Evolutionary conservation across 2,329 filamentous ascomycete species (phyloP).

Genomic region (Pseudocercospora cruenta): DNA sequence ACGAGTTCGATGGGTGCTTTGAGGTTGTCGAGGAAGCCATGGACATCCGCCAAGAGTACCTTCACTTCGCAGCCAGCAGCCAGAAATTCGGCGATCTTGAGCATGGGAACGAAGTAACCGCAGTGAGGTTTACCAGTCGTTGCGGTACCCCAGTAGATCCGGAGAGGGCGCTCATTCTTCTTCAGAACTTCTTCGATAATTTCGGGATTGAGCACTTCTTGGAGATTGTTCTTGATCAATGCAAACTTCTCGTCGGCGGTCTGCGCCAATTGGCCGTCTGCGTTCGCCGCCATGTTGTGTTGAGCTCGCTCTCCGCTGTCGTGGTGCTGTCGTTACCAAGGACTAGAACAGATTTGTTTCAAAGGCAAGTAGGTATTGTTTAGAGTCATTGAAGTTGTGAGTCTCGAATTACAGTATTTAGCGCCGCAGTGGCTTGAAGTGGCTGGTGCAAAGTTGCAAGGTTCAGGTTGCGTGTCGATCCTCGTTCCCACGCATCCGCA

Average conservation of each 20-base stretch:
- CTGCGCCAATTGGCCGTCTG: constrained; percentile 11
- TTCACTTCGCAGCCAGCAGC: constrained; percentile 74
- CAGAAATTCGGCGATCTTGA: constrained; percentile 89
- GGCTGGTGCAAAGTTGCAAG: not conserved
- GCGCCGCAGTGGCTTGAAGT: not conserved
- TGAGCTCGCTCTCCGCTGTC: not conserved
- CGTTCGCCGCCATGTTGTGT: not conserved
- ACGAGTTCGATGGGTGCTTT: constrained; percentile 83
- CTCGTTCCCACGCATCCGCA: not conserved
- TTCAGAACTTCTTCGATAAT: constrained; percentile 75
- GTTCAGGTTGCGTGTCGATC: not conserved
- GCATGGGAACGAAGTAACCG: constrained; percentile 84
- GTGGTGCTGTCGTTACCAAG: not conserved
- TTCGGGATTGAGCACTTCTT: constrained; percentile 81
- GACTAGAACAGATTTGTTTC: too few species aligned
- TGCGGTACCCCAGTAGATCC: constrained; percentile 87
- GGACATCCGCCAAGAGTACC: constrained; percentile 52
- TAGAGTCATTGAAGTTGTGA: not conserved
- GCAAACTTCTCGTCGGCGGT: constrained; percentile 64
- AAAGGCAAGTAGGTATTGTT: not conserved
- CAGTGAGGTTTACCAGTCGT: constrained; percentile 87
- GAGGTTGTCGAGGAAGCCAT: constrained; percentile 66
- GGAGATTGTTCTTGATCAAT: constrained; percentile 74
- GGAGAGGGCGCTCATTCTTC: constrained; percentile 70
- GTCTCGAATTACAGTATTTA: too few species aligned